phyloP scores from a whole-genome alignment of 2,329 filamentous ascomycete genomes.

The Trichoderma sp. region DNA sequence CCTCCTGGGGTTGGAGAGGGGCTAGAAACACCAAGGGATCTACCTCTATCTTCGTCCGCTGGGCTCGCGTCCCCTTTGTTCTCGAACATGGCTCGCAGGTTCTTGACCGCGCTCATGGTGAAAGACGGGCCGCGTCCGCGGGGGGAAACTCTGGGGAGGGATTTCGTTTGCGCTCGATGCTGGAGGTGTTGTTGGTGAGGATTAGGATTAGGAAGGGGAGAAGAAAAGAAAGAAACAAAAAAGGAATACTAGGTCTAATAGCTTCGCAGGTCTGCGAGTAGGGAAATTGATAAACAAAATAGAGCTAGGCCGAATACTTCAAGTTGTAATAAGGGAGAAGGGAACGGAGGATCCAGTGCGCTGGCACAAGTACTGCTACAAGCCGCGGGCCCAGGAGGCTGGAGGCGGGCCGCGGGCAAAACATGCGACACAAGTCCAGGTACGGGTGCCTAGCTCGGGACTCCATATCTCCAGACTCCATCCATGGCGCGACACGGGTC shows the following conservation, averaged over 20 bases:
- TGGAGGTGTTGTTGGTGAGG: conserved; percentile 4
- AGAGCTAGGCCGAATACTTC: conserved; percentile 3
- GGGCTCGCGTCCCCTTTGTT: conserved; percentile 66
- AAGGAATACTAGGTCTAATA: background rate
- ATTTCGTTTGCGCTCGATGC: conserved; percentile 12
- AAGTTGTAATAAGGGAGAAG: conserved; percentile 16
- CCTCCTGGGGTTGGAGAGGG: conserved; percentile 31
- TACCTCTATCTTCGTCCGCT: conserved; percentile 67
- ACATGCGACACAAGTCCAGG: conserved; percentile 15
- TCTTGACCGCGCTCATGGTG: conserved; percentile 69
- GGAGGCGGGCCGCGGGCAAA: background rate
- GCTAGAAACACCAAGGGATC: conserved; percentile 60
- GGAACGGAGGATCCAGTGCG: background rate
- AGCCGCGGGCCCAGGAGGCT: background rate
- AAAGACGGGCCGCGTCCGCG: conserved; percentile 35
- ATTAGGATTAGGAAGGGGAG: conserved; percentile 6
- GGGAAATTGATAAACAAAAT: conserved; percentile 21
- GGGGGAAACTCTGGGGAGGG: conserved; percentile 10
- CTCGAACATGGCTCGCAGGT: conserved; percentile 80
- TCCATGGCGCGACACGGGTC: conserved; percentile 24
- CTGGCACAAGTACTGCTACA: background rate
- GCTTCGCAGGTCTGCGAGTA: conserved; percentile 2
- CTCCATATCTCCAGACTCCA: conserved; percentile 15
- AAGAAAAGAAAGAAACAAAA: background rate
- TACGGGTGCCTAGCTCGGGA: background rate